Evolutionary conservation across 75 land plant species (phyloP).

Genomic region (Cupressus sempervirens): DNA sequence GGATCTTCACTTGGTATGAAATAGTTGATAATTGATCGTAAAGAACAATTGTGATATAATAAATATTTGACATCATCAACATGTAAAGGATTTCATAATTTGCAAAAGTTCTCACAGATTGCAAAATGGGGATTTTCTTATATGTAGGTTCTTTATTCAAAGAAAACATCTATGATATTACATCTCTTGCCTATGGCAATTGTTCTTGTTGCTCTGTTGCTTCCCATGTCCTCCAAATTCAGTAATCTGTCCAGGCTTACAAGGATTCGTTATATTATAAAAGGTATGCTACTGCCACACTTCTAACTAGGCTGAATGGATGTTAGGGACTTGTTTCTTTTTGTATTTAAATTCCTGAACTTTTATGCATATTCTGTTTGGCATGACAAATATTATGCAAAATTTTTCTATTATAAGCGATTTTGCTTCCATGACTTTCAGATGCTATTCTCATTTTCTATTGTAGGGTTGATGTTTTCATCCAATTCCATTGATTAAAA

Average conservation of each 20-base stretch:
- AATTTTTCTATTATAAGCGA: background rate
- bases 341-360: background rate
- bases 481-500: background rate
- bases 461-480: background rate
- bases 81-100: background rate
- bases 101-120: background rate
- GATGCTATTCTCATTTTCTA: background rate
- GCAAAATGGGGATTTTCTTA: background rate
- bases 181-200: constrained; percentile 57
- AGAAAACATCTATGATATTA: constrained; percentile 41
- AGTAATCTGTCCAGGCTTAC: constrained; percentile 18
- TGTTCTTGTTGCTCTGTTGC: constrained; percentile 44
- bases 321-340: background rate
- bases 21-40: background rate
- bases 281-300: constrained; percentile 40
- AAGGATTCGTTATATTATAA: constrained; percentile 27
- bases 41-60: background rate
- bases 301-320: constrained; percentile 5
- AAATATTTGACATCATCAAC: background rate
- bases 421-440: background rate
- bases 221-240: constrained; percentile 20
- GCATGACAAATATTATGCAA: background rate
- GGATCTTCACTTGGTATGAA: background rate
- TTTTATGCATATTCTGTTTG: background rate
- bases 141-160: constrained; percentile 62